Base-by-base conservation (phyloP, 768 basidiomycete genomes). In the Lactarius sanguifluus region DNA sequence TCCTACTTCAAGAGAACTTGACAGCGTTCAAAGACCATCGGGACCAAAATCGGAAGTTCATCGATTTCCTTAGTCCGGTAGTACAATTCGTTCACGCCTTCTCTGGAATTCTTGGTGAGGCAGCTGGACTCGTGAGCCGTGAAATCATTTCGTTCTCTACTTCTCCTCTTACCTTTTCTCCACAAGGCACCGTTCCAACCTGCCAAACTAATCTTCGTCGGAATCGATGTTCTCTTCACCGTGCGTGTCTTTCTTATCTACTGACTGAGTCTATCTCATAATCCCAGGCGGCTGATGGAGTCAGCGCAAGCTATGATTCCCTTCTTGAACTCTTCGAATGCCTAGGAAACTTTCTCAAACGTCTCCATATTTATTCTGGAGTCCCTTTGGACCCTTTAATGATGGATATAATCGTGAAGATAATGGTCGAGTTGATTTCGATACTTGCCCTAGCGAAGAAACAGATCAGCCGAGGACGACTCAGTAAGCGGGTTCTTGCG, bases 281-380 rank as follows among this genome's bases (percentile, higher is more conserved):
- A 52, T 15, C 25, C 12, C 18, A 62, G 61, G 52, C 61, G 0
- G 61, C 61, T 13, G 12, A 16, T 38, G 23, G 40, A 20, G 61
- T 62, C 2, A 40, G 36, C 8, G 25, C 47, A 1, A 55, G 38
- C 28, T 62, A 62, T 54, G 61, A 62, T 10, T 23, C 36, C 0
- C 36, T 62, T 15, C 50, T 61, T 9, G 45, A 61, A 13, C 59
- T 61, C 13, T 61, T 61, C 1, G 59, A 61, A 23, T 50, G 59
- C 30, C 12, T 61, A n/a, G 59, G 45, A 23, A 61, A 50, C 43
- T 61, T 61, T 23, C 59, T 61, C n/a, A 40, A 62, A 41, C 52
- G 61, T 16, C 34, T 62, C 9, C 23, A 38, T 9, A 20, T 55
- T 1, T 55, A 62, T 41, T 20, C 34, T 5, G 25, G 30, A 10